Evolutionary conservation across 1,284 basidiomycete species (phyloP), one percentile per base, ranked within the genome.

Genomic region (Heterobasidion parviporum): DNA sequence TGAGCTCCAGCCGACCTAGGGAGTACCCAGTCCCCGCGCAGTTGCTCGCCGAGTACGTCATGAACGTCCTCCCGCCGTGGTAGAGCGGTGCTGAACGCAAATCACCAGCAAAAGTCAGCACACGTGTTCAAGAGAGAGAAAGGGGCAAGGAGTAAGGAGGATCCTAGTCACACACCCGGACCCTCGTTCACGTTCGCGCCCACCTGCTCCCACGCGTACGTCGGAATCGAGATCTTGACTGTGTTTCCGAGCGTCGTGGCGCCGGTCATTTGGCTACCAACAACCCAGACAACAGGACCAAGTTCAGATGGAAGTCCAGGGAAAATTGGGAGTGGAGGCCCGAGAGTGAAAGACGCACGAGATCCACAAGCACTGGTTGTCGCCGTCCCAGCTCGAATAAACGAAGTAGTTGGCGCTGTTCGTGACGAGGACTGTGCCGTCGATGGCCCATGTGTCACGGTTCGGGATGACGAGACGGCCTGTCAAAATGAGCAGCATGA

Each of bases 361-460:
- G 53, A 73, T 72, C 20, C 56, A 72, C 9, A 73, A 60, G 53
- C 69, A 72, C 63, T 73, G 72, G 49, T 68, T 59, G 45, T 57
- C 56, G 8, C 68, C 67, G 56, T 72, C 68, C 64, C 64, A 72
- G 48, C 63, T 65, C 3, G 70, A 71, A 55, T 69, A 72, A 1
- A 74, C 68, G n/a, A 73, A 59, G 52, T 72, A 73, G 4, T 62
- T 57, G 26, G 59, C 67, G 1, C 60, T 50, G 18, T 62, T 61
- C 18, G 65, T 43, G 51, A 70, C 59, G 33, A 72, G 58, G 8
- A 74, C 59, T 0, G 70, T 72, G 9, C 62, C 65, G 55, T 74
- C 72, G 49, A 74, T 72, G 14, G 67, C 60, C 71, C 70, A 72
- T 4, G 72, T 70, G 53, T 74, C 70, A 12, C 69, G 62, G 56